Percentiles rank a stretch among this genome's conserved stretches.
phyloP scores from a whole-genome alignment of 2,329 filamentous ascomycete species.

The Calonectria multiphialidica region DNA sequence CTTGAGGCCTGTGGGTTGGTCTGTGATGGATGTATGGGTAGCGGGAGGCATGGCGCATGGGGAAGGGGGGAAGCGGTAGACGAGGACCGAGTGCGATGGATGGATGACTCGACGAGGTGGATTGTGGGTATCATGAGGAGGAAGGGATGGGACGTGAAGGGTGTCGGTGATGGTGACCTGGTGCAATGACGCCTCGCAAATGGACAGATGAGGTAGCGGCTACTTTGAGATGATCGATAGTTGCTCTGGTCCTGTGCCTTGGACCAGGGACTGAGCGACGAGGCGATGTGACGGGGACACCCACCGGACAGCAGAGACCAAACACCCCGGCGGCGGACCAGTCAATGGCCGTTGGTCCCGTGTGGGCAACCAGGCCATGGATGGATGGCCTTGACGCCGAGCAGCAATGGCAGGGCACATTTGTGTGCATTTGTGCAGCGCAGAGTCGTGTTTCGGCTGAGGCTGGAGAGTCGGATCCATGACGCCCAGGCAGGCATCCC shows the following conservation, averaged over 20 bases:
- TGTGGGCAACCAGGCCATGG: neutral
- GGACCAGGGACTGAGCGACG: neutral
- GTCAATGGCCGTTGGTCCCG: constrained; percentile 8
- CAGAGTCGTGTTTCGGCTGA: constrained; percentile 13
- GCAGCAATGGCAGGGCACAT: constrained; percentile 1
- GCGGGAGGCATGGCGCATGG: neutral
- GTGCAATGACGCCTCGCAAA: neutral
- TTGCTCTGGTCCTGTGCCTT: neutral
- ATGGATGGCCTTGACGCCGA: constrained; percentile 6
- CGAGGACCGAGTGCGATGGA: constrained; percentile 5
- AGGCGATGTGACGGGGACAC: neutral
- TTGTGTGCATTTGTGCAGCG: constrained; percentile 11
- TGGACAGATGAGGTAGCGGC: neutral
- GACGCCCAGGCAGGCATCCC: neutral
- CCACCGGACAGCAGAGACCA: neutral
- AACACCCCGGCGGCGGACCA: constrained; percentile 9
- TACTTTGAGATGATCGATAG: constrained; percentile 16
- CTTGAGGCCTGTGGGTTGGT: constrained; percentile 7
- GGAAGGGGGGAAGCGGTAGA: neutral
- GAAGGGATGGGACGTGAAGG: constrained; percentile 12
- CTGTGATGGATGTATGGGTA: constrained; percentile 4
- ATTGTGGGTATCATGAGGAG: constrained; percentile 11
- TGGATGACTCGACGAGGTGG: constrained; percentile 8
- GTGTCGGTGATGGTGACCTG: constrained; percentile 14
- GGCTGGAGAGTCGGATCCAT: constrained; percentile 8